These are phyloP conservation scores for Arabidopsis lyrata DNA, from an alignment of 441 rosid genomes.

Conservation along the genomic window DNA sequence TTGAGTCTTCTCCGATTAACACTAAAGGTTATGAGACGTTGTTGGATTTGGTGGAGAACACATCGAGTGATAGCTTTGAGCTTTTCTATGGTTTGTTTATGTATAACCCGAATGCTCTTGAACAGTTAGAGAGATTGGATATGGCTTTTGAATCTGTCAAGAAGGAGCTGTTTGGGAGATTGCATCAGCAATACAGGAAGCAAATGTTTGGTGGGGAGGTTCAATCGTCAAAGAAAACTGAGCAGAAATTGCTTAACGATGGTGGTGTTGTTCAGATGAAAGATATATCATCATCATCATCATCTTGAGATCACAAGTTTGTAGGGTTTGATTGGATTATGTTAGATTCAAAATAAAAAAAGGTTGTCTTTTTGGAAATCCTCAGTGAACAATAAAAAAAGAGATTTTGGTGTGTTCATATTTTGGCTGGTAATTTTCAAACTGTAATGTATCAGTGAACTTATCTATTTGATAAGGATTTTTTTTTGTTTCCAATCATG, in stretches of 20 bases:
- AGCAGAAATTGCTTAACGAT: conserved; percentile 34
- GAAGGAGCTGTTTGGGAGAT: conserved; percentile 71
- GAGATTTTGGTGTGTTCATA: conserved; percentile 5
- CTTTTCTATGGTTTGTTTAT: conserved; percentile 77
- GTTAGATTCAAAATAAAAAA: not conserved
- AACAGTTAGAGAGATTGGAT: conserved; percentile 68
- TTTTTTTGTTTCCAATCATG: not conserved
- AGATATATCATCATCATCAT: conserved; percentile 25
- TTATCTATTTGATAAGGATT: not conserved
- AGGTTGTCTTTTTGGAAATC: not conserved
- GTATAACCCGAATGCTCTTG: conserved; percentile 75
- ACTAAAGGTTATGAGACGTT: conserved; percentile 71
- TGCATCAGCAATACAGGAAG: conserved; percentile 68
- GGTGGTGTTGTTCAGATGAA: conserved; percentile 18
- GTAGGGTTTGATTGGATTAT: conserved; percentile 14
- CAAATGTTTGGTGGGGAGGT: conserved; percentile 54
- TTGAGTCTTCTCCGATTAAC: conserved; percentile 66
- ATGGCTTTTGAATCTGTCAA: conserved; percentile 72
- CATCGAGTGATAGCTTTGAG: conserved; percentile 79
- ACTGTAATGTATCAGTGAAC: conserved; percentile 1
- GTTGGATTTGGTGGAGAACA: conserved; percentile 67
- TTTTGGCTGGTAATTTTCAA: not conserved
- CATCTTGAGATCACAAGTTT: conserved; percentile 2
- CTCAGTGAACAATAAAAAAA: not conserved
- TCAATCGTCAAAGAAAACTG: conserved; percentile 12